Conservation (phyloP, 2,329 filamentous ascomycete species). For the Alternaria triticina region DNA sequence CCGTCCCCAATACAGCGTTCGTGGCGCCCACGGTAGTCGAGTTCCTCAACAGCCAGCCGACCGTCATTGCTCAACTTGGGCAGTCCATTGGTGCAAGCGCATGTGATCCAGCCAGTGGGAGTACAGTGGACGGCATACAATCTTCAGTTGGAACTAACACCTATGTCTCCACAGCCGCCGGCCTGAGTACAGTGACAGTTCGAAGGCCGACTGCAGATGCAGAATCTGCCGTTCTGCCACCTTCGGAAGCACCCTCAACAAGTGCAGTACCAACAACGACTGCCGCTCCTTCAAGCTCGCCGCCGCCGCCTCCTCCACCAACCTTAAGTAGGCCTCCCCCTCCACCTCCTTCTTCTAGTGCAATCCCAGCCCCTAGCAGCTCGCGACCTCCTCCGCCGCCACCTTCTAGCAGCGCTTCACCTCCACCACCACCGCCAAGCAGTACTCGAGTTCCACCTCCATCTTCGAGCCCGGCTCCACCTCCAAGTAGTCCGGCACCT, state of each 20-base stretch:
- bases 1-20: constrained; percentile 27
- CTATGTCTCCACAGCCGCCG: constrained; percentile 3
- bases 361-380: constrained; percentile 2
- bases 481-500: constrained; percentile 10
- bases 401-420: not conserved
- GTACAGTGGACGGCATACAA: not conserved
- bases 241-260: constrained; percentile 6
- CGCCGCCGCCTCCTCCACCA: constrained; percentile 14
- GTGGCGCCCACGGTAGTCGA: constrained; percentile 37
- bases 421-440: not conserved
- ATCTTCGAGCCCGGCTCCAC: constrained; percentile 15
- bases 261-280: not conserved
- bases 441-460: constrained; percentile 12
- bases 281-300: not conserved
- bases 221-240: not conserved
- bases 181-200: not conserved
- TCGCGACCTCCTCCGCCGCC: not conserved
- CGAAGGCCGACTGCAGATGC: not conserved
- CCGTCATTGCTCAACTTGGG: constrained; percentile 39
- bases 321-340: constrained; percentile 9
- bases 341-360: constrained; percentile 20
- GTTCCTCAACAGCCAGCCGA: constrained; percentile 40
- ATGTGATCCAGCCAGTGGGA: constrained; percentile 41
- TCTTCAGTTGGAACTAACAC: constrained; percentile 13
- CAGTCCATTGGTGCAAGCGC: constrained; percentile 32